Evolutionary conservation across 2,329 filamentous ascomycete species (phyloP).

Genomic region (Aspergillus sp.): DNA sequence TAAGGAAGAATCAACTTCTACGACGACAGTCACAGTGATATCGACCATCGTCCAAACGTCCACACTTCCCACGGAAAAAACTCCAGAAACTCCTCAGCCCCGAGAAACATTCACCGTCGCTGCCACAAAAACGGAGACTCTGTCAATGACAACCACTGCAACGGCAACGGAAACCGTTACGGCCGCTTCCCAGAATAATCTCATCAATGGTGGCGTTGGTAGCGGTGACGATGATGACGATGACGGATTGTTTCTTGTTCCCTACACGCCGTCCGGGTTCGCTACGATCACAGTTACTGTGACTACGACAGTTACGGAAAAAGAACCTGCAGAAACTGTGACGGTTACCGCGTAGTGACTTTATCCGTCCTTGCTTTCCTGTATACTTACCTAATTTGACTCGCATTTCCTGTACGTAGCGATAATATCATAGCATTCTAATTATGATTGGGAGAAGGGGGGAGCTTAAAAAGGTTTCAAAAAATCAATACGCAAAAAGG

Average conservation of each 20-base stretch:
- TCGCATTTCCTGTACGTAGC: not conserved
- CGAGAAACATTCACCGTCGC: not conserved
- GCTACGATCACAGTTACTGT: constrained; percentile 18
- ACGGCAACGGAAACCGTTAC: not conserved
- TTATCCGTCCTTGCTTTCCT: not conserved
- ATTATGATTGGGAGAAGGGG: not conserved
- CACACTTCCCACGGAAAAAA: not conserved
- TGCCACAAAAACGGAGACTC: not conserved
- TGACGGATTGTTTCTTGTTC: constrained; percentile 9
- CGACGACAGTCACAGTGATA: not conserved
- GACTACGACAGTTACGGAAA: constrained; percentile 15
- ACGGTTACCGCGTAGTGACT: constrained; percentile 1
- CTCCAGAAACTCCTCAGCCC: not conserved
- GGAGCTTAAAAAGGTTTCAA: too few species aligned
- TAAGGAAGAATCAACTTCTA: not conserved
- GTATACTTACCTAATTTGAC: not conserved
- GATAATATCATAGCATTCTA: not conserved
- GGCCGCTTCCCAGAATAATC: not conserved
- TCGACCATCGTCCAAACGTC: constrained; percentile 1
- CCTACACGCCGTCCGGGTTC: constrained; percentile 16
- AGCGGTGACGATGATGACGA: not conserved
- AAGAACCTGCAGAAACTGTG: constrained; percentile 9
- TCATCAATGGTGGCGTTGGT: not conserved
- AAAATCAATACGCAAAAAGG: too few species aligned
- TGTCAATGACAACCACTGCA: not conserved